A percentile compares a stretch with the other conserved stretches of the same genome.
phyloP scores from a whole-genome alignment of 805 yeast genomes.

The Pichia heedii region DNA sequence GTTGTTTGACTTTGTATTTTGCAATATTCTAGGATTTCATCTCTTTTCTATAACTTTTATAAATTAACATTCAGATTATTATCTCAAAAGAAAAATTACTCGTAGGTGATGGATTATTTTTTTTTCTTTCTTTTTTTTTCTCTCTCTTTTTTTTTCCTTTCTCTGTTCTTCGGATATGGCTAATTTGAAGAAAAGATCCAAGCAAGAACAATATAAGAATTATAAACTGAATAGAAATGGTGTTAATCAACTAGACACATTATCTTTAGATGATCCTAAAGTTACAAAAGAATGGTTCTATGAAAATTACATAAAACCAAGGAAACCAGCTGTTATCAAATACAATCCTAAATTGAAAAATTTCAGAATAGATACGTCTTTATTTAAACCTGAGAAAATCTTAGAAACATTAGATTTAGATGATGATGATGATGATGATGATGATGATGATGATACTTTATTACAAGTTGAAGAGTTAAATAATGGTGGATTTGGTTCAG shows the following conservation, averaged over 20 bases:
- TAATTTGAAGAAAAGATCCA: not conserved
- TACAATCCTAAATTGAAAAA: not conserved
- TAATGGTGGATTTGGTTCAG: slow-evolving; percentile 63
- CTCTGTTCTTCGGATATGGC: too few species aligned
- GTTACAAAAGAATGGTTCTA: slow-evolving; percentile 10
- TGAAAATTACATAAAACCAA: slow-evolving; percentile 8
- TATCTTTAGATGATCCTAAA: slow-evolving; percentile 7
- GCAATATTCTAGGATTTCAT: too few species aligned
- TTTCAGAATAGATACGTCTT: slow-evolving; percentile 2
- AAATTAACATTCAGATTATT: not conserved
- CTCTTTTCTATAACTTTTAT: not conserved
- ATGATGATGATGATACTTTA: not conserved
- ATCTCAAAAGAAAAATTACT: not conserved
- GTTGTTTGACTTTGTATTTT: too few species aligned
- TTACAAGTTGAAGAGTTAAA: slow-evolving; percentile 52
- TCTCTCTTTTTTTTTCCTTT: too few species aligned
- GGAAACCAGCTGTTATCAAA: slow-evolving; percentile 12
- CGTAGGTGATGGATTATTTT: not conserved
- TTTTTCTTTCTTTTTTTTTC: too few species aligned
- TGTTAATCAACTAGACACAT: slow-evolving; percentile 3
- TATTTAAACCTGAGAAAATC: slow-evolving; percentile 8
- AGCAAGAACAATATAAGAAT: slow-evolving; percentile 3
- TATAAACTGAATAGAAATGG: slow-evolving; percentile 1
- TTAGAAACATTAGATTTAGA: slow-evolving; percentile 5
- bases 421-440: not conserved